Conservation (phyloP, 164 flowering plant genomes). For the Sedum album region DNA sequence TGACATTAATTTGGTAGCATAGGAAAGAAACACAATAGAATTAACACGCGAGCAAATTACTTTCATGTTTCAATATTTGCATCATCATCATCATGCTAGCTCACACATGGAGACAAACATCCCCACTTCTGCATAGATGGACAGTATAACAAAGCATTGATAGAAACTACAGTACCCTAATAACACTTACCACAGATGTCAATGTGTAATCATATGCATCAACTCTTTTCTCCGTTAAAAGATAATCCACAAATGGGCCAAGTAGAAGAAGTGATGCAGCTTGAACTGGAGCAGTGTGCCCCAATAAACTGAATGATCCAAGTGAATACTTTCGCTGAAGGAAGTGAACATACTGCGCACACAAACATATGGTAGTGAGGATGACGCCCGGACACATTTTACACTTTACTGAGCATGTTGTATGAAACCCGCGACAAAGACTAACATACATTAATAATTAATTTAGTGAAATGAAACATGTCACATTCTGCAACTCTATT, state of each 20-base stretch:
- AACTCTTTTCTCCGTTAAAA: constrained; percentile 67
- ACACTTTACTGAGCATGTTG: no score
- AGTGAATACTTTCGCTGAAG: constrained; percentile 53
- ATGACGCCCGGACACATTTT: neutral
- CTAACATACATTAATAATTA: no score
- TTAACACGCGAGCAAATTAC: neutral
- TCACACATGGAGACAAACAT: neutral
- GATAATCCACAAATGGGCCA: constrained; percentile 77
- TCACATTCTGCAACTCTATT: neutral
- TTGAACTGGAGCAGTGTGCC: constrained; percentile 88
- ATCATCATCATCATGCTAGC: neutral
- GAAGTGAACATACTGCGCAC: constrained; percentile 35
- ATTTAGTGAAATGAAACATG: neutral
- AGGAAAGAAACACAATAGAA: no score
- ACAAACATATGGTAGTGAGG: neutral
- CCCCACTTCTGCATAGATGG: neutral
- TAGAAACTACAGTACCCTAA: neutral
- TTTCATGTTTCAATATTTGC: no score
- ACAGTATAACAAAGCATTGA: neutral
- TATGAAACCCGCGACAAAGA: no score
- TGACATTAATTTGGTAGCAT: neutral
- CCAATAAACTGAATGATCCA: constrained; percentile 79
- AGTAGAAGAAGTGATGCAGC: constrained; percentile 60
- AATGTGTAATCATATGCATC: constrained; percentile 33
- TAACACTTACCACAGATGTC: constrained; percentile 50